A percentile compares a stretch with the other conserved stretches of the same genome.
Evolutionary conservation across 495 filamentous ascomycete genomes (phyloP).

Genomic region (Penicillium nucicola): DNA sequence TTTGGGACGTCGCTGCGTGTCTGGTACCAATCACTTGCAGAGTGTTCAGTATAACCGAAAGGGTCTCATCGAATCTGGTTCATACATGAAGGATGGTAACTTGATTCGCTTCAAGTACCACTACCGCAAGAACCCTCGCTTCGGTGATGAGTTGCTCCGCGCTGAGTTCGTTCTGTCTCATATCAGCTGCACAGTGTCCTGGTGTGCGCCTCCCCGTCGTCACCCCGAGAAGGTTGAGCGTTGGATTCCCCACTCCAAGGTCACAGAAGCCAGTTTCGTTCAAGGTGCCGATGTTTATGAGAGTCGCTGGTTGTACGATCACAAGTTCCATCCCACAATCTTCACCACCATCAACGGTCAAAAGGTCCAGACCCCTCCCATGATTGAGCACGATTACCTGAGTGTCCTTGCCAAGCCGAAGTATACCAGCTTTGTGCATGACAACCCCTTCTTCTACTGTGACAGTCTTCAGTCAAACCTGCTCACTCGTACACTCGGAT

Average conservation of each 20-base stretch:
- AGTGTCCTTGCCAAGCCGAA: slow-evolving; percentile 54
- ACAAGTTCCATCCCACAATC: slow-evolving; percentile 60
- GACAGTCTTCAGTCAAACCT: slow-evolving; percentile 44
- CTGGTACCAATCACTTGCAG: slow-evolving; percentile 44
- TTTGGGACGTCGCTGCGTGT: slow-evolving; percentile 44
- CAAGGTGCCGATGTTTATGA: slow-evolving; percentile 53
- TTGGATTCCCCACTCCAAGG: slow-evolving; percentile 59
- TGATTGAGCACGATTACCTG: slow-evolving; percentile 57
- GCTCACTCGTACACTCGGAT: slow-evolving; percentile 43
- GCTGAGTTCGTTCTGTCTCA: slow-evolving; percentile 55
- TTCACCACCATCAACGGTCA: slow-evolving; percentile 56
- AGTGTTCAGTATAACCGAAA: slow-evolving; percentile 53
- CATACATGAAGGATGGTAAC: slow-evolving; percentile 53
- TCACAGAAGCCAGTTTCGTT: slow-evolving; percentile 57
- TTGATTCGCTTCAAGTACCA: slow-evolving; percentile 55
- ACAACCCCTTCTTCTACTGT: slow-evolving; percentile 56
- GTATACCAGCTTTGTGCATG: slow-evolving; percentile 50
- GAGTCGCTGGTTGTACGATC: slow-evolving; percentile 56
- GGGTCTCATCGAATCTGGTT: slow-evolving; percentile 53
- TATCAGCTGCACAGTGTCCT: slow-evolving; percentile 54
- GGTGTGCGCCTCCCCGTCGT: slow-evolving; percentile 53
- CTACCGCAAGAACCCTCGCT: slow-evolving; percentile 55
- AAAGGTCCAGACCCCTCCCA: slow-evolving; percentile 52
- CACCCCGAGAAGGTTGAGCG: slow-evolving; percentile 51
- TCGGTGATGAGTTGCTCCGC: slow-evolving; percentile 55